Evolutionary conservation across 2,329 filamentous ascomycete species (phyloP).

Genomic region (Penicillium polonicum): DNA sequence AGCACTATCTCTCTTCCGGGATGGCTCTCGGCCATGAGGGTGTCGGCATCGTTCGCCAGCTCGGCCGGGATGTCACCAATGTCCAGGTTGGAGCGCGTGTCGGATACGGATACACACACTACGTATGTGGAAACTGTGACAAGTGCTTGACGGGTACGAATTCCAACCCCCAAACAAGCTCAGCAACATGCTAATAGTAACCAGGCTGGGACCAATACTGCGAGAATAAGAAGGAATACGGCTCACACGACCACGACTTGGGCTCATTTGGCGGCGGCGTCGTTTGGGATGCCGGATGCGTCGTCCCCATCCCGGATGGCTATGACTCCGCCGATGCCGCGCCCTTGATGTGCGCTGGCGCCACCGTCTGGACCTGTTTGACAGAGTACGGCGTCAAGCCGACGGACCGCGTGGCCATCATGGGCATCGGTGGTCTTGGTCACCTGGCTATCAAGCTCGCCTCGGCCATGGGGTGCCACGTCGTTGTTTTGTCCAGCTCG

Average conservation of each 20-base stretch:
- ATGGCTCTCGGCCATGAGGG: slow-evolving; percentile 55
- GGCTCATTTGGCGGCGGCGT: slow-evolving; percentile 34
- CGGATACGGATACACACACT: slow-evolving; percentile 39
- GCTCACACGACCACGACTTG: slow-evolving; percentile 31
- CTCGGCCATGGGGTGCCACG: slow-evolving; percentile 66
- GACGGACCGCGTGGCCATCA: slow-evolving; percentile 66
- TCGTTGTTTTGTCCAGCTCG: slow-evolving; percentile 33
- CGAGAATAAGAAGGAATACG: slow-evolving; percentile 34
- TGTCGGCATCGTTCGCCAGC: slow-evolving; percentile 51
- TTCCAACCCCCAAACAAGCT: not conserved
- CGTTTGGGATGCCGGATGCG: slow-evolving; percentile 37
- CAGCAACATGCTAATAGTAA: not conserved
- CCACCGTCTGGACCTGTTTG: slow-evolving; percentile 55
- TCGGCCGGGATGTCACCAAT: slow-evolving; percentile 47
- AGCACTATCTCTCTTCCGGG: slow-evolving; percentile 25
- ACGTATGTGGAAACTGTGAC: slow-evolving; percentile 37
- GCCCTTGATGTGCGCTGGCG: slow-evolving; percentile 41
- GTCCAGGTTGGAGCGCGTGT: slow-evolving; percentile 48
- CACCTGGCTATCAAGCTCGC: slow-evolving; percentile 70
- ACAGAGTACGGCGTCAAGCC: slow-evolving; percentile 60
- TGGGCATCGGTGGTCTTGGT: slow-evolving; percentile 69
- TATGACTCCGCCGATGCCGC: slow-evolving; percentile 33
- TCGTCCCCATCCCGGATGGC: slow-evolving; percentile 39
- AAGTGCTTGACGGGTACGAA: slow-evolving; percentile 32
- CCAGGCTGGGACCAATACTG: slow-evolving; percentile 36